Evolutionary conservation across 2,329 filamentous ascomycete genomes (phyloP).

Genomic region (Xylariales sp.): DNA sequence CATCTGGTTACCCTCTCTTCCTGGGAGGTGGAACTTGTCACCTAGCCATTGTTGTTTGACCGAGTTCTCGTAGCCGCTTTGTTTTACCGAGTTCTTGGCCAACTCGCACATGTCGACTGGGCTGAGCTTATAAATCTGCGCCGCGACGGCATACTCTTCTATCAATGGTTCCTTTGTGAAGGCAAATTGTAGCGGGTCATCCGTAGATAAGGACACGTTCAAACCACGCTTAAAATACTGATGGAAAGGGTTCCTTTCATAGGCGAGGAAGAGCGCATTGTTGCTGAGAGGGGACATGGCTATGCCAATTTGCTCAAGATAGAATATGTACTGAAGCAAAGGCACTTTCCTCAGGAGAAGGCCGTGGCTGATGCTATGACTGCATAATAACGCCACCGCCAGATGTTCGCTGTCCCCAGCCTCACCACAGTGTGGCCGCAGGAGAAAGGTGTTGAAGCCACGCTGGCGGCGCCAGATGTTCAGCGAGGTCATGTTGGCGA

Average conservation of each 20-base stretch:
- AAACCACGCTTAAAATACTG: slow-evolving; percentile 92
- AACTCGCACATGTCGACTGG: slow-evolving; percentile 98
- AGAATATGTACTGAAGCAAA: slow-evolving; percentile 93
- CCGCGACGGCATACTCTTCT: slow-evolving; percentile 95
- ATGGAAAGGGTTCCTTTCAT: slow-evolving; percentile 94
- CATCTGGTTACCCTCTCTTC: slow-evolving; percentile 83
- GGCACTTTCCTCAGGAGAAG: slow-evolving; percentile 90
- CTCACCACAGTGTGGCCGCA: slow-evolving; percentile 93
- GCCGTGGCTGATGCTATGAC: slow-evolving; percentile 95
- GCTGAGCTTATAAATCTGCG: slow-evolving; percentile 96
- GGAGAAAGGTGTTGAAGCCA: slow-evolving; percentile 91
- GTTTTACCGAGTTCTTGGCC: slow-evolving; percentile 90
- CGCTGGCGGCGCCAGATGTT: slow-evolving; percentile 88
- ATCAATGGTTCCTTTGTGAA: slow-evolving; percentile 98
- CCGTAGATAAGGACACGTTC: slow-evolving; percentile 93
- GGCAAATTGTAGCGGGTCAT: slow-evolving; percentile 95
- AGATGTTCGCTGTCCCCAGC: slow-evolving; percentile 96
- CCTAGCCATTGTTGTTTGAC: slow-evolving; percentile 94
- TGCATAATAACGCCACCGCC: slow-evolving; percentile 84
- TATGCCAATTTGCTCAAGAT: slow-evolving; percentile 95
- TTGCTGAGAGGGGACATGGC: slow-evolving; percentile 99
- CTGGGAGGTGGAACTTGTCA: slow-evolving; percentile 68
- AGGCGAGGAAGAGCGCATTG: slow-evolving; percentile 92
- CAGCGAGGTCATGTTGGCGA: slow-evolving; percentile 86
- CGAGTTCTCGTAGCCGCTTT: slow-evolving; percentile 86